These are phyloP conservation scores for Xylaria sp. DNA, from an alignment of 495 filamentous ascomycete genomes.

Conservation along the genomic window DNA sequence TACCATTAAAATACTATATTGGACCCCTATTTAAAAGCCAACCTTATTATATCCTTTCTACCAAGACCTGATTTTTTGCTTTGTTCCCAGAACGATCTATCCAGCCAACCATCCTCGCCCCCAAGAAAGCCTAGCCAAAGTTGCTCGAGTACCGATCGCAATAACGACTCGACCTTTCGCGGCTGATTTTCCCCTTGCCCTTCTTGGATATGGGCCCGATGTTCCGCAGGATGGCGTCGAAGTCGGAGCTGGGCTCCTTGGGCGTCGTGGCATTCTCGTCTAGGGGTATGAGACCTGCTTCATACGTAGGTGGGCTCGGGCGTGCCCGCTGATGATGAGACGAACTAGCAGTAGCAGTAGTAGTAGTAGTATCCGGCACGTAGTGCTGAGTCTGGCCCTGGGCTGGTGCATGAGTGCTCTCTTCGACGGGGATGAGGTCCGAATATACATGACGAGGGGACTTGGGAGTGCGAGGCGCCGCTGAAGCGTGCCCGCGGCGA, in stretches of 20 bases:
- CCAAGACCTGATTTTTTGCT: not conserved
- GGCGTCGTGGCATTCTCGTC: slow-evolving; percentile 8
- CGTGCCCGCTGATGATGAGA: not conserved
- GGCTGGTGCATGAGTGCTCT: not conserved
- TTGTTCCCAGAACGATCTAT: not conserved
- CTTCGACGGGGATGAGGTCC: slow-evolving; percentile 12
- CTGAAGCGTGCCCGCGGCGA: not conserved
- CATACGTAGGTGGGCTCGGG: not conserved
- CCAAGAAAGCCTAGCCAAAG: not conserved
- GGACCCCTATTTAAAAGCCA: not conserved
- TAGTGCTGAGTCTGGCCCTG: not conserved
- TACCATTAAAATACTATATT: not conserved
- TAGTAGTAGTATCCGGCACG: not conserved
- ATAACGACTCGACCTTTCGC: slow-evolving; percentile 17
- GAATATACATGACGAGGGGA: too few species aligned
- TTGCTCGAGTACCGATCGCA: slow-evolving; percentile 27
- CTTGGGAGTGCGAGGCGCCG: not conserved
- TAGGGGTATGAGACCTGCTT: slow-evolving; percentile 3
- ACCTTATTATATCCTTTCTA: not conserved
- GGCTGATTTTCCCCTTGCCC: not conserved
- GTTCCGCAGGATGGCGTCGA: slow-evolving; percentile 21
- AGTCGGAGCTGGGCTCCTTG: slow-evolving; percentile 14
- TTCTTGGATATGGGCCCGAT: slow-evolving; percentile 17
- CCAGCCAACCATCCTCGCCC: too few species aligned
- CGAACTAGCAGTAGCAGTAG: too few species aligned